phyloP scores from a whole-genome alignment of 352 stramenopile genomes.

The Phytophthora tubulina region DNA sequence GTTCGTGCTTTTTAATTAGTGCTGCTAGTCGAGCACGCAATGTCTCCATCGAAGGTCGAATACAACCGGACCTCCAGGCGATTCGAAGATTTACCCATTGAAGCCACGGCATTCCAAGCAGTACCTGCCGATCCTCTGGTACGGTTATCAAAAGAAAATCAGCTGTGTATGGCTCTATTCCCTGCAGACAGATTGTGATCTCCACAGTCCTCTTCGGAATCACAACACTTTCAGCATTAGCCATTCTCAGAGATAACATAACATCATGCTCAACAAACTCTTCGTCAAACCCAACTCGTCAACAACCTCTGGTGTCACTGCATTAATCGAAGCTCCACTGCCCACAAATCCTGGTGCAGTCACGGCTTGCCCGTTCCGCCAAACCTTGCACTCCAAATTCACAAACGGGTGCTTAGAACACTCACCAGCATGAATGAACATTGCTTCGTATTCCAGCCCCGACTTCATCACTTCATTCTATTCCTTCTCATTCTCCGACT shows the following conservation, averaged over 20 bases:
- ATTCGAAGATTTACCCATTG: not conserved
- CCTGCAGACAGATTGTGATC: not conserved
- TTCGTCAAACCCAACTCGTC: too few species aligned
- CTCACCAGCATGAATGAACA: too few species aligned
- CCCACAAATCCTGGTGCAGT: conserved; percentile 8
- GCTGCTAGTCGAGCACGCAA: too few species aligned
- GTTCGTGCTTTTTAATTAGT: too few species aligned
- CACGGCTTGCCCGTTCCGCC: too few species aligned
- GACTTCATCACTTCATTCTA: too few species aligned
- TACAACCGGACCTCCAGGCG: not conserved
- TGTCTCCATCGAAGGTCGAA: conserved; percentile 1
- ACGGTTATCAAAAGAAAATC: not conserved
- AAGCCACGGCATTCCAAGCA: conserved; percentile 19
- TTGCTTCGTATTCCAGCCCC: too few species aligned
- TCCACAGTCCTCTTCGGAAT: not conserved
- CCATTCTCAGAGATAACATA: not conserved
- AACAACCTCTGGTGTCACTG: conserved; percentile 6
- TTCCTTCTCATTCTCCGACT: too few species aligned
- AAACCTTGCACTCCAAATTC: conserved; percentile 1
- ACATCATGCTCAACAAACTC: too few species aligned
- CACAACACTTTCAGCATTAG: not conserved
- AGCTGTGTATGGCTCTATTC: not conserved
- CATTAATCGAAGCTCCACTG: conserved; percentile 20
- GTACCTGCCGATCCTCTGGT: not conserved
- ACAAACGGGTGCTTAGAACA: conserved; percentile 3